Base-by-base conservation (phyloP, 140 eudicot species). In the Flaveria floridana region DNA sequence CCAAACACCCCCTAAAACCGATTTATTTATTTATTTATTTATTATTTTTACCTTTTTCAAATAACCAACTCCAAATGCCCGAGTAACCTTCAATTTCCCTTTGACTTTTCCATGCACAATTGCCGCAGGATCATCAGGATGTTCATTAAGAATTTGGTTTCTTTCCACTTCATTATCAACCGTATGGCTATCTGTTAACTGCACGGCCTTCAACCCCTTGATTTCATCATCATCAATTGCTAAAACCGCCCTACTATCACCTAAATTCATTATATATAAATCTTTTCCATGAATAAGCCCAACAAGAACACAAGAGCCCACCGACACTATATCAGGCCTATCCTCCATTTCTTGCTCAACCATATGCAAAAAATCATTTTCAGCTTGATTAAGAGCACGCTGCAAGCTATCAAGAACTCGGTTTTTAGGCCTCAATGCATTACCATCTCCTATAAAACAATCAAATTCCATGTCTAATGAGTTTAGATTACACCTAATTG, bases 331-430 rank as follows among this genome's bases (percentile, higher is more conserved):
- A 85, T 93, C 96, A 0, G 99, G 99, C 5, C 99, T 87, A 37
- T 90, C 99, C 39, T 93, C 99, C 99, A 93, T 93, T 86, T 93
- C 99, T 74, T 88, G 97, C 76, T 93, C 99, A 71, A 93, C 99
- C 99, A 90, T 93, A 76, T 79, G 80, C 13, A 93, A 81, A 77
- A 90, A 93, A 76, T 93, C 97, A 67, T 76, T 83, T 76, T 93
- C 99, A 9, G 96, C 89, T 73, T 90, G 97, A 81, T 63, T 80
- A 18, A 93, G 87, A 37, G 99, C 89, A 13, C 82, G 87, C 28
- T 93, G 89, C 55, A 93, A 91, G 85, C 97, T 85, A 70, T 82
- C 87, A 25, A 93, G 89, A 51, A 93, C 97, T 48, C 76, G 82
- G 58, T 78, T 85, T 75, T 84, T 89, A 30, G 83, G 86, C 51